Conservation (phyloP, 768 basidiomycete genomes). For the Phanerodontia chrysosporium region DNA sequence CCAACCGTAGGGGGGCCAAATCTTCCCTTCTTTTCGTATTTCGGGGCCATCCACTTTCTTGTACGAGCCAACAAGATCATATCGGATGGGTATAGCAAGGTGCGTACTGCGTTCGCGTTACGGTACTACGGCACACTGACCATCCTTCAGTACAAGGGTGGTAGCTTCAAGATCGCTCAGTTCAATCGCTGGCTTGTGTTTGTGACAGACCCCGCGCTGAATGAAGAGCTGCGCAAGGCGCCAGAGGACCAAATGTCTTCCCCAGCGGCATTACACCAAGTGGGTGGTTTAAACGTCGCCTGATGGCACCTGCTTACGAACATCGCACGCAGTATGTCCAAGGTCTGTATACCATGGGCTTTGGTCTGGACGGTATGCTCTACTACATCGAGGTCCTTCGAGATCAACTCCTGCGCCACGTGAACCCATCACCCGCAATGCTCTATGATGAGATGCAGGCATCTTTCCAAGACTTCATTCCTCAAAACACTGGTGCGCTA, state of each 20-base stretch:
- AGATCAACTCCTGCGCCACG: conserved; percentile 2
- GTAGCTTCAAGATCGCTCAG: conserved; percentile 39
- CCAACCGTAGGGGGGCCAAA: conserved; percentile 21
- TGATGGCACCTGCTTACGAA: neutral
- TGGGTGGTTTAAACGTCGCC: conserved; percentile 10
- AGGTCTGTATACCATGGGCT: conserved; percentile 3
- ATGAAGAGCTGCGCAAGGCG: conserved; percentile 48
- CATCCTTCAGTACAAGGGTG: conserved; percentile 8
- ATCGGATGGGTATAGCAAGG: conserved; percentile 18
- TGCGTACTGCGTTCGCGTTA: neutral
- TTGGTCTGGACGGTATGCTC: neutral
- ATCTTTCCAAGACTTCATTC: conserved; percentile 19
- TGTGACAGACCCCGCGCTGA: conserved; percentile 35
- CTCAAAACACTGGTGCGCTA: conserved; percentile 10
- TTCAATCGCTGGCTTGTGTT: conserved; percentile 45
- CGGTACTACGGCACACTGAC: neutral
- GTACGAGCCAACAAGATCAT: conserved; percentile 8
- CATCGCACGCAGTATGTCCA: neutral
- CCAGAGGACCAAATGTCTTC: conserved; percentile 43
- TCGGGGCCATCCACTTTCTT: conserved; percentile 10
- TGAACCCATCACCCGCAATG: conserved; percentile 13
- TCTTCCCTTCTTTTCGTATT: conserved; percentile 19
- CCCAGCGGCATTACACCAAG: conserved; percentile 35
- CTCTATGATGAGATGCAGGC: conserved; percentile 18
- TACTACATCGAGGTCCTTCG: conserved; percentile 8